Conservation (phyloP, 2,329 filamentous ascomycete genomes). For the Hypoxylon sp. region DNA sequence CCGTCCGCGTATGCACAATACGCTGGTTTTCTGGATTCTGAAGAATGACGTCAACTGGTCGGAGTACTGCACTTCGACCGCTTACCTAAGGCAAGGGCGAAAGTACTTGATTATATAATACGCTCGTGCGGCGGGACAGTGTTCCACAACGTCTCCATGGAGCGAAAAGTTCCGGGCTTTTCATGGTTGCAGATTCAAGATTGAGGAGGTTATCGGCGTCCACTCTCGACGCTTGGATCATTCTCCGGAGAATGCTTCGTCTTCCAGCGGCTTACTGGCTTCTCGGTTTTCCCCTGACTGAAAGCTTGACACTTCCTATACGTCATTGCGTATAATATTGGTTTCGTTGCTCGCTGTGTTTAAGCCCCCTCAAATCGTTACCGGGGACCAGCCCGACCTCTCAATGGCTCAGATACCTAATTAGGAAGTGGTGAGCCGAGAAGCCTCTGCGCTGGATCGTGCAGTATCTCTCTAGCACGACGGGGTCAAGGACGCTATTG, state of each 20-base stretch:
- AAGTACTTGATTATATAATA: slow-evolving; percentile 3
- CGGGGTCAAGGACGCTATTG: slow-evolving; percentile 1
- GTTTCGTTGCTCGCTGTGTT: background rate
- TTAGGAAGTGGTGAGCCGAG: slow-evolving; percentile 35
- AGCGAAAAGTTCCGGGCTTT: slow-evolving; percentile 32
- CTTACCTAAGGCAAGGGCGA: background rate
- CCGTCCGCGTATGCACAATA: slow-evolving; percentile 2
- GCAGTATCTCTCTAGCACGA: slow-evolving; percentile 24
- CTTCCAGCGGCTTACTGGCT: background rate
- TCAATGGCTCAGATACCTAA: slow-evolving; percentile 25
- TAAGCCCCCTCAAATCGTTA: slow-evolving; percentile 7
- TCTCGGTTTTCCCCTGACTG: slow-evolving; percentile 13
- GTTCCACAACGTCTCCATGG: slow-evolving; percentile 17
- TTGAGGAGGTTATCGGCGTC: slow-evolving; percentile 2
- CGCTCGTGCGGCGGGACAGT: background rate
- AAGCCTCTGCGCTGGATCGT: slow-evolving; percentile 14
- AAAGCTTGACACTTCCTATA: slow-evolving; percentile 6
- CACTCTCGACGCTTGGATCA: slow-evolving; percentile 17
- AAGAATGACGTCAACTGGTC: slow-evolving; percentile 28
- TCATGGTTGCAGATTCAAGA: slow-evolving; percentile 9
- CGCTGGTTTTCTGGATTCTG: slow-evolving; percentile 4
- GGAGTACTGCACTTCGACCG: background rate
- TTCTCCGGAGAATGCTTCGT: slow-evolving; percentile 4
- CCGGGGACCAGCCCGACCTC: slow-evolving; percentile 1
- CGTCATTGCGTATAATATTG: slow-evolving; percentile 25